These are phyloP conservation scores for Botrytis cinerea DNA, from an alignment of 2,329 filamentous ascomycete species.

Conservation along the genomic window DNA sequence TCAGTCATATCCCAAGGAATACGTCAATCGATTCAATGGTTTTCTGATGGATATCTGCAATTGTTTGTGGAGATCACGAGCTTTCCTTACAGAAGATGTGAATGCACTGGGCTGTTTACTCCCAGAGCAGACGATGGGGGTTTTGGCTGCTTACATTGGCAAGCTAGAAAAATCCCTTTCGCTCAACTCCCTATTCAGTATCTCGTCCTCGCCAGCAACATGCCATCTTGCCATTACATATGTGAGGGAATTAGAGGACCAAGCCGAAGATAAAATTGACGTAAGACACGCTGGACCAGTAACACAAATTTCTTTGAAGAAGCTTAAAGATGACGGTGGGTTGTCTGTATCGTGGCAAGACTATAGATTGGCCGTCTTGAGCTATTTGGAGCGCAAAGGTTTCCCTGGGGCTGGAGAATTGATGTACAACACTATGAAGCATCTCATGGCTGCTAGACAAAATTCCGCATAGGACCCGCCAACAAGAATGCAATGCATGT, in stretches of 20 bases:
- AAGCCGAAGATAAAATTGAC: constrained; percentile 47
- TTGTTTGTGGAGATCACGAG: constrained; percentile 74
- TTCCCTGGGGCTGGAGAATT: constrained; percentile 67
- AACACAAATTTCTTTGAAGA: constrained; percentile 64
- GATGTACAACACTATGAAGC: constrained; percentile 81
- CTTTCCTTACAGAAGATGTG: constrained; percentile 65
- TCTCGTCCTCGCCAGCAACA: constrained; percentile 60
- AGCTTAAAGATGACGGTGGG: constrained; percentile 66
- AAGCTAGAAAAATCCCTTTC: constrained; percentile 50
- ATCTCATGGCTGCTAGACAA: constrained; percentile 53
- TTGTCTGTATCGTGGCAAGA: constrained; percentile 69
- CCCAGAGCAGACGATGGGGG: constrained; percentile 47
- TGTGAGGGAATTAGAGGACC: constrained; percentile 60
- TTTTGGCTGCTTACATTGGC: constrained; percentile 52
- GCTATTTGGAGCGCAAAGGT: constrained; percentile 64
- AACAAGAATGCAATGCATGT: background rate
- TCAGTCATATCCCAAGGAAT: constrained; percentile 54
- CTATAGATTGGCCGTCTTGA: constrained; percentile 72
- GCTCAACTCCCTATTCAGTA: constrained; percentile 55
- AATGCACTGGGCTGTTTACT: constrained; percentile 58
- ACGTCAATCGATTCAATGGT: constrained; percentile 74
- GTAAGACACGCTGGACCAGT: constrained; percentile 67
- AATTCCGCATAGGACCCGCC: background rate
- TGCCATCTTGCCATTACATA: constrained; percentile 57
- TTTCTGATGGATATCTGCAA: constrained; percentile 89